Evolutionary conservation across 208 protist species (phyloP).

Genomic region (Kentomonas sorsogonicus): DNA sequence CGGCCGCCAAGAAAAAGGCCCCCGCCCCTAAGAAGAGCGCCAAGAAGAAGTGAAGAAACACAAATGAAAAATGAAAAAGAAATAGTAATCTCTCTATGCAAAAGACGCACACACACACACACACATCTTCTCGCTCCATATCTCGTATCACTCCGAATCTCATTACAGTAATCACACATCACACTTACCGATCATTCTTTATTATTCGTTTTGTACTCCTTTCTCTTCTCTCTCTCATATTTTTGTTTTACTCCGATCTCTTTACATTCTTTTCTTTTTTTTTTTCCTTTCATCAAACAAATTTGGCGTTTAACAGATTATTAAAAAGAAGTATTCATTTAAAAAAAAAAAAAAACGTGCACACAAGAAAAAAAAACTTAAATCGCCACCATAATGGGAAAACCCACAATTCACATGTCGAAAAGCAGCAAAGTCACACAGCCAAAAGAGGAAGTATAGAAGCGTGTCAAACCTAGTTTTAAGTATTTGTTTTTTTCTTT

Average conservation of each 20-base stretch:
- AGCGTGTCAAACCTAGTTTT: not conserved
- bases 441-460: not conserved
- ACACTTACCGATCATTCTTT: not conserved
- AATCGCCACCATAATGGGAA: no score
- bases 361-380: no score
- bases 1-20: conserved; percentile 18
- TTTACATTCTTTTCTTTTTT: conserved; percentile 2
- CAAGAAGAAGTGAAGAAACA: not conserved
- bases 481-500: conserved; percentile 9
- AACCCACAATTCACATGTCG: not conserved
- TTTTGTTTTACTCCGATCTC: conserved; percentile 9
- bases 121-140: no score
- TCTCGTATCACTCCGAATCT: no score
- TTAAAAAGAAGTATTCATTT: no score
- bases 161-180: conserved; percentile 4
- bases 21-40: not conserved
- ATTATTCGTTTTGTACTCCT: conserved; percentile 1
- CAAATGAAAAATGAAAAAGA: not conserved
- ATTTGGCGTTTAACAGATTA: no score
- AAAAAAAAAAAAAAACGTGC: no score
- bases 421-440: no score
- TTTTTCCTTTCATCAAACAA: conserved; percentile 5
- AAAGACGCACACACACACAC: no score
- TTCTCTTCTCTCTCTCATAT: conserved; percentile 1
- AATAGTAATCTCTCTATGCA: no score